Evolutionary conservation across 2,329 filamentous ascomycete genomes (phyloP), one percentile per base, ranked within the genome.

Genomic region (Aspergillus puulaauensis): DNA sequence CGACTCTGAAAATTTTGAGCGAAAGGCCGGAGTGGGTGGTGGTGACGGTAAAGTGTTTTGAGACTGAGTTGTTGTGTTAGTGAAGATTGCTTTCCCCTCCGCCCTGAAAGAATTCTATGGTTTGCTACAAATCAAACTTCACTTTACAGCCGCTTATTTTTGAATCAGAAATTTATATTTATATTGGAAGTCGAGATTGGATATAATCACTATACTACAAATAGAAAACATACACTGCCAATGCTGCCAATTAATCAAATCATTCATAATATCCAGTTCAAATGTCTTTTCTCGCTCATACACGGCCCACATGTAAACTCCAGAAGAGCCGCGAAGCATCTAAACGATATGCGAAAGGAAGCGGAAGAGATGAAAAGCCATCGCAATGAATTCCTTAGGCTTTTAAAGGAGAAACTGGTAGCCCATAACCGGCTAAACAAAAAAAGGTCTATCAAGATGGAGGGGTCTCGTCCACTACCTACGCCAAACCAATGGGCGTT

Each of bases 401-500:
- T 58, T 35, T 55, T 37, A 14, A 35, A 55, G 56, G 52, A 48
- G 54, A 59, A 43, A 19, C 57, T 53, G 48, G 45, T 44, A 52
- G 53, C 54, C 56, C 54, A 41, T 51, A 60, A 58, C 54, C 55
- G 61, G 58, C 46, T 54, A 62, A 66, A 64, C 61, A 64, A 61
- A 65, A 66, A 64, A 58, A 63, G 64, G 59, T 71, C 68, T 72
- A 72, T 71, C 61, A 68, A 70, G 61, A 70, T 63, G 8, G 9
- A 56, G 61, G 62, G 60, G 33, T 64, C 64, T 61, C 62, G 62
- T 63, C 64, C 60, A 61, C 61, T 65, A 67, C 68, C 61, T 65
- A 67, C 68, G 64, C 68, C 64, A 62, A 64, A 63, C 60, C 60
- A 60, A 52, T 61, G 54, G 53, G 60, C 60, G 60, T 62, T 62